Evolutionary conservation across 208 protist species (phyloP), one percentile per base, ranked within the genome.

Genomic region (Leishmania guyanensis): DNA sequence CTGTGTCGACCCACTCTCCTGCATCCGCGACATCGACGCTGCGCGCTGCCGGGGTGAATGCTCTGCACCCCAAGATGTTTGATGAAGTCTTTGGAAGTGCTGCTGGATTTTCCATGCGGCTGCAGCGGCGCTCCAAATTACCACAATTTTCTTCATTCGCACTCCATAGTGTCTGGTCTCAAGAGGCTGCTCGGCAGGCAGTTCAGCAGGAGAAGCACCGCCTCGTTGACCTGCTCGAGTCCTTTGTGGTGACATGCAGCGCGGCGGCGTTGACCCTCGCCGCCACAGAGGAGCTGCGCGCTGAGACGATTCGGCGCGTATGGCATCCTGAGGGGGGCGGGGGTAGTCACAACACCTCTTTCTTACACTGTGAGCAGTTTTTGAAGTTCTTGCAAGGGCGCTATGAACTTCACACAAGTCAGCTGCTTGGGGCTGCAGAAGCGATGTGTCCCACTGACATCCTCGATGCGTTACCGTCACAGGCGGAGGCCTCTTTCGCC

Each of bases 401-500:
- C 43, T 84, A 83, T 56, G 26, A 84, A 10, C 17, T 74, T 6
- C 36, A 68, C 0, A 16, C 75, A 22, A 48, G 50, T 16, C 29
- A 36, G 33, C 29, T 64, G 3, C 78, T 78, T 26, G 22, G 51
- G 9, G 29, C 5, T 8, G 26, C 72, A 4, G 76, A 50, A 1
- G 16, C 53, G 4, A 36, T 36, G 0, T 29, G 33, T 56, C 36
- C 82, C 12, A 12, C 33, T 14, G 90, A 91, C 78, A 77, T 94
- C 3, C 74, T 88, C 29, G 92, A 97, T 54, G 86, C 75, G 12
- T 85, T 97, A 85, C 83, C 84, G 0, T 97, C 94, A 1, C 72
- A 83, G 75, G 92, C 94, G 12, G 92, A 97, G 79, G 89, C 90
- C 5, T 78, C 84, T 2, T 92, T 97, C 78, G 91, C n/a, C 16